Evolutionary conservation across 1,139 yeast species (phyloP).

Genomic region (Suhomyces atakaporum): DNA sequence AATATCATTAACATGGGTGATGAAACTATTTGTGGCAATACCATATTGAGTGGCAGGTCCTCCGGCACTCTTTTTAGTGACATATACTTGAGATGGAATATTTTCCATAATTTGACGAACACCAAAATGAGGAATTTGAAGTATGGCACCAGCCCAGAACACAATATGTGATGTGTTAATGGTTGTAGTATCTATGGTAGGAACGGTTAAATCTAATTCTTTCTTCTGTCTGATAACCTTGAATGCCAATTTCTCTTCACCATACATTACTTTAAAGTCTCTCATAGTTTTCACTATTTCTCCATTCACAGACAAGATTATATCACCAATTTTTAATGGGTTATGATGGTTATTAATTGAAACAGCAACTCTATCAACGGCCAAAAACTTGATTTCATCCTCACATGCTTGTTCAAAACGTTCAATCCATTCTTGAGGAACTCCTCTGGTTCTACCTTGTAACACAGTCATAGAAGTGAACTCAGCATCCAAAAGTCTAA

Average conservation of each 20-base stretch:
- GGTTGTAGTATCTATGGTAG: slow-evolving; percentile 59
- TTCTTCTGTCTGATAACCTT: slow-evolving; percentile 60
- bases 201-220: slow-evolving; percentile 57
- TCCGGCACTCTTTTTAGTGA: slow-evolving; percentile 70
- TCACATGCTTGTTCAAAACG: slow-evolving; percentile 59
- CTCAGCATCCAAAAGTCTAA: slow-evolving; percentile 76
- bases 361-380: slow-evolving; percentile 69
- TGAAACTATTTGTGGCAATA: slow-evolving; percentile 77
- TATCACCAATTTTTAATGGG: slow-evolving; percentile 63
- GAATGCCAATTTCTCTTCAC: slow-evolving; percentile 50
- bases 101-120: slow-evolving; percentile 68
- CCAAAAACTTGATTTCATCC: slow-evolving; percentile 71
- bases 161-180: slow-evolving; percentile 68
- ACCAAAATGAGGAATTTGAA: slow-evolving; percentile 56
- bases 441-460: slow-evolving; percentile 83
- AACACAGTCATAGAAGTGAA: slow-evolving; percentile 67
- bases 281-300: slow-evolving; percentile 63
- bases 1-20: slow-evolving; percentile 82
- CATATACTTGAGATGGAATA: slow-evolving; percentile 81
- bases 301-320: slow-evolving; percentile 69
- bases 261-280: slow-evolving; percentile 61
- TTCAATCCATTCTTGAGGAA: slow-evolving; percentile 78
- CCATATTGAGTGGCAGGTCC: slow-evolving; percentile 87
- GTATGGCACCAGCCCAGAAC: slow-evolving; percentile 77
- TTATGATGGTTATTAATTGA: slow-evolving; percentile 23